Evolutionary conservation across 495 filamentous ascomycete genomes (phyloP), one percentile per base, ranked within the genome.

Genomic region (Penicillium manginii): DNA sequence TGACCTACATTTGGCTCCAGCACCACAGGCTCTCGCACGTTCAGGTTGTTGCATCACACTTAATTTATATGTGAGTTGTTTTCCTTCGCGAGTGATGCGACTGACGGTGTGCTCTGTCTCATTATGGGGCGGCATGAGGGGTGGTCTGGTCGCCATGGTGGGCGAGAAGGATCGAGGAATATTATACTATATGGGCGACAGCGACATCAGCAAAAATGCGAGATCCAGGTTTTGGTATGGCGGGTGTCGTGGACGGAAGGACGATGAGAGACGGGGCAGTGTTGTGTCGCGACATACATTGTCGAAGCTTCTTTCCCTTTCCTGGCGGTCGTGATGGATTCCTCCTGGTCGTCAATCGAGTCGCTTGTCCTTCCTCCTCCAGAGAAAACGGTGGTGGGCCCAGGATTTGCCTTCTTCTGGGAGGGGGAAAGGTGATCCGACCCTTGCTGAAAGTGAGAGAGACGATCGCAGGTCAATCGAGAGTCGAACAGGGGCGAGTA

Each of bases 11-110:
- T 97, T 97, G 19, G 93, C 92, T 43, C 94, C 94, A 35, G 91
- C 90, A 65, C 94, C 94, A 71, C 94, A 98, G 23, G 94, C 94
- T 81, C 94, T 83, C n/a, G 94, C 94, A 58, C 93, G 88, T 75
- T 96, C 88, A 1, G 94, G 94, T 67, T 98, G 92, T 73, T 98
- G 94, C 67, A 97, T 88, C 48, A 98, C 91, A 60, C 81, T 87
- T 75, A 97, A 70, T 62, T 83, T 81, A 69, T 98, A 98, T 55
- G 86, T 91, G 58, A 98, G 79, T 53, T 84, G 85, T 66, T 88
- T 88, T 52, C 91, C 92, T 59, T 92, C 87, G 59, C 85, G 89
- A 31, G 92, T 96, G 26, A 85, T 74, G 39, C 93, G 85, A 52
- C 81, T 85, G 64, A 80, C 76, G 45, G 73, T 74, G 64, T 81